These are phyloP conservation scores for Flaveria brownii DNA, from an alignment of 129 eudicot genomes.

Conservation along the genomic window DNA sequence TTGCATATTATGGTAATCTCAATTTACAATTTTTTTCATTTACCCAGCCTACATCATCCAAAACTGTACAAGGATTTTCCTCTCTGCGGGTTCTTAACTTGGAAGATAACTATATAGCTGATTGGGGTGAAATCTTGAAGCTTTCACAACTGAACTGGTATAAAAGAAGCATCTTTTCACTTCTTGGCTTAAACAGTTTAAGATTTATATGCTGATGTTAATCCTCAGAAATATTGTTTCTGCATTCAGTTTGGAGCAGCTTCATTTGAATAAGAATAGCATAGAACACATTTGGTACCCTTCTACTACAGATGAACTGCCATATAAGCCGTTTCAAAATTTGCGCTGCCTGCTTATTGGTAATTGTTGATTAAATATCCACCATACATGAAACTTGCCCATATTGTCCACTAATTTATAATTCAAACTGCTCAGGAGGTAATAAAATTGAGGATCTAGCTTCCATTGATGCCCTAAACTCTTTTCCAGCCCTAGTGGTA, in stretches of 20 bases:
- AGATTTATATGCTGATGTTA: constrained; percentile 3
- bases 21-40: constrained; percentile 8
- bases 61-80: constrained; percentile 71
- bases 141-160: constrained; percentile 77
- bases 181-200: constrained; percentile 5
- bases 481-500: constrained; percentile 69
- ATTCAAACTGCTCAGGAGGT: constrained; percentile 53
- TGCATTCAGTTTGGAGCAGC: constrained; percentile 81
- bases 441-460: constrained; percentile 69
- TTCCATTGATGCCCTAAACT: constrained; percentile 80
- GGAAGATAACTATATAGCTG: constrained; percentile 71
- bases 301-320: constrained; percentile 27
- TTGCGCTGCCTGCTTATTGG: constrained; percentile 82
- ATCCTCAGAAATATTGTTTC: constrained; percentile 18
- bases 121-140: constrained; percentile 86
- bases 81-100: constrained; percentile 68
- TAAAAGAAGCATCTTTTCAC: constrained; percentile 24
- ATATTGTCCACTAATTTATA: constrained; percentile 14
- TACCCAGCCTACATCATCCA: constrained; percentile 64
- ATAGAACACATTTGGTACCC: constrained; percentile 60
- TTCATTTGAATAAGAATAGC: constrained; percentile 76
- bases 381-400: not conserved
- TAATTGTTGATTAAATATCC: constrained; percentile 34
- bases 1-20: constrained; percentile 17
- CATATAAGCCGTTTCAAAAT: constrained; percentile 52